A percentile compares a stretch with the other conserved stretches of the same genome.
Conservation (phyloP, 202 grass and related monocot species). For the Zizania palustris region DNA sequence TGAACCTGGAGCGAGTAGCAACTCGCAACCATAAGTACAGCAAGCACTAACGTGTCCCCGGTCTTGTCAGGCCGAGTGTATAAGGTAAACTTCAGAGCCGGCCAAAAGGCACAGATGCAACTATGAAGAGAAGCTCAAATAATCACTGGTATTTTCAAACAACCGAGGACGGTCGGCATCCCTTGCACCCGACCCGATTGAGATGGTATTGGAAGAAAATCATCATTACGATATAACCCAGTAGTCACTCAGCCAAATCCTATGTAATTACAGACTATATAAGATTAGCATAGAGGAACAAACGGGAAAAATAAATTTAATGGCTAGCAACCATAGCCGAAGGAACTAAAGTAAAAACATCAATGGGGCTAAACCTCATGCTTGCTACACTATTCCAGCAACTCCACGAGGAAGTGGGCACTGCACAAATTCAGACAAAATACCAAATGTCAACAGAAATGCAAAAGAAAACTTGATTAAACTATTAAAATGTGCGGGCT, state of each 20-base stretch:
- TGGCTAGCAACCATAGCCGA: constrained; percentile 18
- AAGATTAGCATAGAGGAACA: constrained; percentile 31
- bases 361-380: constrained; percentile 21
- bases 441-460: constrained; percentile 25
- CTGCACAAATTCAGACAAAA: constrained; percentile 35
- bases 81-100: neutral
- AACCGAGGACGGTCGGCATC: neutral
- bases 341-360: constrained; percentile 45
- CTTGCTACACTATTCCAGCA: constrained; percentile 31
- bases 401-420: constrained; percentile 21
- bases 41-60: neutral
- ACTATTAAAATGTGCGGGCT: neutral
- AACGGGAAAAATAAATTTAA: constrained; percentile 9
- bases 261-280: constrained; percentile 55
- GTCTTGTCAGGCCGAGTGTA: neutral
- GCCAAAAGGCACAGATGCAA: neutral
- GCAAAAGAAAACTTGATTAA: neutral
- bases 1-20: too few relatives aligned
- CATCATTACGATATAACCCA: constrained; percentile 39
- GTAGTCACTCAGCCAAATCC: constrained; percentile 20
- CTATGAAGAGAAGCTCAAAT: neutral
- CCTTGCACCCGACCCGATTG: neutral
- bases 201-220: neutral
- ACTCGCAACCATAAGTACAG: too few relatives aligned
- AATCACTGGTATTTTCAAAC: neutral